Evolutionary conservation across 108 stramenopile genomes (phyloP), one percentile per base, ranked within the genome.

Genomic region (Cyclotella distinguenda): DNA sequence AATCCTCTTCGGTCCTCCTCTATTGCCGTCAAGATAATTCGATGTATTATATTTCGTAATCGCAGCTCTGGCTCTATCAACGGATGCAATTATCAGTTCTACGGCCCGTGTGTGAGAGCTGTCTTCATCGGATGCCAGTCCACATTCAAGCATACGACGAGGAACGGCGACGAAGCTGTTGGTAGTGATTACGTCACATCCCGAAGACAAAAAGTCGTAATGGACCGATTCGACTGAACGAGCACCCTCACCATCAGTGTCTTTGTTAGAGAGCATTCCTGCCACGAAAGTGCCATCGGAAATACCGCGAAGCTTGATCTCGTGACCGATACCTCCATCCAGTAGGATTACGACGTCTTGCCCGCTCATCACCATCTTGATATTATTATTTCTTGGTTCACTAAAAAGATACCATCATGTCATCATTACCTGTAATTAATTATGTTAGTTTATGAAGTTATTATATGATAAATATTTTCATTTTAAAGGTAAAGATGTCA

Each of bases 161-260:
- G 72, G 72, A 23, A 73, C 72, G 28, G 78, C 72, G 9, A 79
- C 78, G 44, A 79, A 79, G 47, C 72, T 74, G 23, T 79, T 79
- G 58, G 78, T 79, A 23, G 78, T 79, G 26, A 79, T 69, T 12
- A 79, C 60, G 48, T 68, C 55, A 61, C 78, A 79, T 4, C 77
- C 77, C 1, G 78, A 66, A 6, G 52, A 25, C 12, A 79, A 38
- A 21, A 68, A 79, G 39, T 79, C 78, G 11, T 6, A 55, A 42
- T 79, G 78, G 33, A 78, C 54, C 8, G 40, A 33, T 62, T 66
- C 60, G 16, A 78, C 77, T 5, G 56, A 34, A 31, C 42, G 18
- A 18, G 48, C 43, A 23, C 55, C 31, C 10, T 54, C 6, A 25
- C 39, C 66, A 31, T 58, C 31, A 3, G 34, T 56, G 22, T 36